These are phyloP conservation scores for Poterioochromonas sp. DNA, from an alignment of 352 stramenopile genomes.

Conservation along the genomic window DNA sequence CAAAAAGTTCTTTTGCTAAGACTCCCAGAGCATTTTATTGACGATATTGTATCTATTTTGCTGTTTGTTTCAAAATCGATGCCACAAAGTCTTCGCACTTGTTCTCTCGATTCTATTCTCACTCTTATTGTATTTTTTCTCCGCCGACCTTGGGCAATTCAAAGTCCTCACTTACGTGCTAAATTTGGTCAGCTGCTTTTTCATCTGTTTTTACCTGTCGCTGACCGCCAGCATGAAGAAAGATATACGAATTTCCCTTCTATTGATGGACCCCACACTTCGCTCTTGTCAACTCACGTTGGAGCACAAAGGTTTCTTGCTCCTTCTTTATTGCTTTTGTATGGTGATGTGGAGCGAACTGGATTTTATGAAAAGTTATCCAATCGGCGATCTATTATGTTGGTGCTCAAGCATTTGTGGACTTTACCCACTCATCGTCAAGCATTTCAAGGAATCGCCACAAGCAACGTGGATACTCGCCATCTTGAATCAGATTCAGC, in stretches of 20 bases:
- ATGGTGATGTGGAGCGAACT: slow-evolving; percentile 94
- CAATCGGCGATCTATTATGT: slow-evolving; percentile 58
- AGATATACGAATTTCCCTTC: slow-evolving; percentile 50
- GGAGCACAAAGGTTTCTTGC: slow-evolving; percentile 73
- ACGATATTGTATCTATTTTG: slow-evolving; percentile 81
- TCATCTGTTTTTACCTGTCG: slow-evolving; percentile 82
- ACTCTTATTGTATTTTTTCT: slow-evolving; percentile 25
- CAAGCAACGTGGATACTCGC: neutral
- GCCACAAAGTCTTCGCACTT: slow-evolving; percentile 58
- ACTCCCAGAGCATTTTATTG: slow-evolving; percentile 87
- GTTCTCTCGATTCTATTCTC: slow-evolving; percentile 19
- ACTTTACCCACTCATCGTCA: neutral
- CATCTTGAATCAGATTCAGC: neutral
- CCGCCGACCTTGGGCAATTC: slow-evolving; percentile 57
- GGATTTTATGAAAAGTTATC: slow-evolving; percentile 95
- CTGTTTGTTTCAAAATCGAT: slow-evolving; percentile 75
- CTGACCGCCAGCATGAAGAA: slow-evolving; percentile 63
- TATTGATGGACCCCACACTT: slow-evolving; percentile 38
- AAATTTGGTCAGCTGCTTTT: slow-evolving; percentile 92
- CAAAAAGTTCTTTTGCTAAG: slow-evolving; percentile 50
- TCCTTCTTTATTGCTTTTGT: slow-evolving; percentile 88
- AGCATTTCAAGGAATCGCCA: slow-evolving; percentile 10
- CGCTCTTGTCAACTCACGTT: slow-evolving; percentile 54
- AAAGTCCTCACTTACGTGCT: slow-evolving; percentile 81
- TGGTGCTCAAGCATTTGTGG: slow-evolving; percentile 25